Base-by-base conservation (phyloP, 306 rosid genomes). In the Acacia crassicarpa region DNA sequence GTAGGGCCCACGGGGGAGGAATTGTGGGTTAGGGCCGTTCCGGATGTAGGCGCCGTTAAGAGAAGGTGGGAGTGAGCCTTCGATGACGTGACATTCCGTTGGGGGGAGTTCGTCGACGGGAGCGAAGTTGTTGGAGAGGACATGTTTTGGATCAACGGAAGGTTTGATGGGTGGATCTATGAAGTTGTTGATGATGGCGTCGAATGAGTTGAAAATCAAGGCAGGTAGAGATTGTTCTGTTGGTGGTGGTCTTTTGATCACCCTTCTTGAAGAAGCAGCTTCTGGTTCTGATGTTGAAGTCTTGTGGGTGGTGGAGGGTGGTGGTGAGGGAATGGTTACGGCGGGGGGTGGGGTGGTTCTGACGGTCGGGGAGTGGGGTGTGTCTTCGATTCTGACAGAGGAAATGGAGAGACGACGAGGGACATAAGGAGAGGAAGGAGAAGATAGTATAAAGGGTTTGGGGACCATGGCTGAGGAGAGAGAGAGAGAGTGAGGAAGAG, bases 1-100 rank as follows among this genome's bases (percentile, higher is more conserved):
- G 92, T 95, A 93, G 3, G 97, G 99, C 19, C 99, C 98, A 6
- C 92, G 92, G 0, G 99, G 99, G 12, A 93, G 93, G 86, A 83
- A 90, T 54, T 95, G 99, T 0, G 99, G 97, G 85, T 95, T 95
- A 0, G 99, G 99, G 19, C 99, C 99, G 67, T 93, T 95, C 69
- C 98, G 84, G 32, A 95, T 93, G 82, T 95, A 95, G 0, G 93
- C 97, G 1, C 99, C 99, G 49, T 90, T 83, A 2, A 92, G 94
- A 56, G 86, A 91, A 0, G 87, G 76, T 0, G 96, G 97, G 4
- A 95, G 80, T 0, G 92, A 35, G 25, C 97, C 98, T 4, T 90
- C 16, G 0, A 87, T 71, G 45, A 92, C 16, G 8, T 85, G 22
- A 20, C 99, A 95, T 45, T 88, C 86, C 0, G 95, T 93, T 0